These are phyloP conservation scores for Mycena alexandri DNA, from an alignment of 768 basidiomycete genomes.

Conservation along the genomic window DNA sequence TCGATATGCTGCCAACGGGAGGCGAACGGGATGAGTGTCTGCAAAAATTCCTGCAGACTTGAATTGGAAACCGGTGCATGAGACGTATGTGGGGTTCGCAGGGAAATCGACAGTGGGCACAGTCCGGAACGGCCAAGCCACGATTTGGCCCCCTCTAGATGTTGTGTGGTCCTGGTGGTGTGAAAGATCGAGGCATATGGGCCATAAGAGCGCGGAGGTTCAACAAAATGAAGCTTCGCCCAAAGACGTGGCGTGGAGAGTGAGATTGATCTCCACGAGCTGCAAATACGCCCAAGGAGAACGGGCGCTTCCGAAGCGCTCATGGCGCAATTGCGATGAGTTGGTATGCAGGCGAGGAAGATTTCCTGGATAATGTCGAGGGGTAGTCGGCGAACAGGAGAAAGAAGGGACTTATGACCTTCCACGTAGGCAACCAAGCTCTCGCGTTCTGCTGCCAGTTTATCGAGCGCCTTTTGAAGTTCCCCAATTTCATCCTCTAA, in stretches of 20 bases:
- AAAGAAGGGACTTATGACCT: slow-evolving; percentile 2
- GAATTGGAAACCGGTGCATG: too few relatives aligned
- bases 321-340: slow-evolving; percentile 25
- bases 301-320: slow-evolving; percentile 40
- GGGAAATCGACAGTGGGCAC: too few relatives aligned
- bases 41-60: too few relatives aligned
- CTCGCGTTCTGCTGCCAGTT: not conserved
- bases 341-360: slow-evolving; percentile 26
- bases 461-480: too few relatives aligned
- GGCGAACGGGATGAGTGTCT: too few relatives aligned
- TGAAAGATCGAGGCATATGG: not conserved
- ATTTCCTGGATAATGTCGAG: slow-evolving; percentile 12
- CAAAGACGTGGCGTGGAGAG: slow-evolving; percentile 45
- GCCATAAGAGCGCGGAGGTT: not conserved
- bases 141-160: not conserved
- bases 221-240: slow-evolving; percentile 32
- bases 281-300: slow-evolving; percentile 46
- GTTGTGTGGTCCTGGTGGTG: not conserved
- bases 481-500: too few relatives aligned
- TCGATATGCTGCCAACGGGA: too few relatives aligned
- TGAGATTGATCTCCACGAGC: slow-evolving; percentile 43
- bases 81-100: too few relatives aligned
- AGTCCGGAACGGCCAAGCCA: not conserved
- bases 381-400: slow-evolving; percentile 4
- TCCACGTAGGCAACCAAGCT: not conserved